A percentile compares a stretch with the other conserved stretches of the same genome.
phyloP scores from a whole-genome alignment of 225 moss, liverwort and hornwort species.

The Neckera pumila region DNA sequence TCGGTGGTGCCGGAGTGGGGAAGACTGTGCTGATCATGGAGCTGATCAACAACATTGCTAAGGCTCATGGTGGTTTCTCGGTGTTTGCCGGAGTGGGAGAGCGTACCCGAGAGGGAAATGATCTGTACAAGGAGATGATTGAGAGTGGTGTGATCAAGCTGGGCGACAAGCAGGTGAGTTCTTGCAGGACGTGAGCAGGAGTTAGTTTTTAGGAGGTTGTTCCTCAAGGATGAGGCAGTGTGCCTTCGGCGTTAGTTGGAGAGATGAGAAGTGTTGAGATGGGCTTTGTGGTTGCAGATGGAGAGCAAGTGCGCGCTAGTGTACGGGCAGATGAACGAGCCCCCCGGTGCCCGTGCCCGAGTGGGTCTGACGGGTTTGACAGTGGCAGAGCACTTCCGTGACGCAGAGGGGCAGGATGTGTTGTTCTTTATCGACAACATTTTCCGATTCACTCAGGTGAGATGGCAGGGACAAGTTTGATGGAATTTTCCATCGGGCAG shows the following conservation, averaged over 20 bases:
- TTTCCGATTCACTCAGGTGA: conserved; percentile 94
- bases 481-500: background rate
- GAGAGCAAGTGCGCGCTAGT: conserved; percentile 61
- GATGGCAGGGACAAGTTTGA: background rate
- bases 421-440: conserved; percentile 93
- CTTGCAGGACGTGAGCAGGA: background rate
- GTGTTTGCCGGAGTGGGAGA: conserved; percentile 58
- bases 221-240: background rate
- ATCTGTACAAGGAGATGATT: conserved; percentile 60
- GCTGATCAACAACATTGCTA: conserved; percentile 56
- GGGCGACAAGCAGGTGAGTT: conserved; percentile 63
- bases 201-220: background rate
- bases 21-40: conserved; percentile 67
- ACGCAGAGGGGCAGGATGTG: conserved; percentile 92
- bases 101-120: conserved; percentile 54
- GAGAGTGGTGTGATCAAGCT: conserved; percentile 72
- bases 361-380: conserved; percentile 82
- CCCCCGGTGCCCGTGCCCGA: conserved; percentile 55
- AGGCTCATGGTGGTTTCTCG: conserved; percentile 54
- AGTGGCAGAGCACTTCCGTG: conserved; percentile 95
- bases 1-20: conserved; percentile 97
- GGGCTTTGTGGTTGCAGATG: conserved; percentile 12
- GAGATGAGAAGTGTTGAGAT: conserved; percentile 6
- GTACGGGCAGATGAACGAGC: conserved; percentile 64
- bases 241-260: background rate